Base-by-base conservation (phyloP, 768 basidiomycete genomes). In the Russula compacta region DNA sequence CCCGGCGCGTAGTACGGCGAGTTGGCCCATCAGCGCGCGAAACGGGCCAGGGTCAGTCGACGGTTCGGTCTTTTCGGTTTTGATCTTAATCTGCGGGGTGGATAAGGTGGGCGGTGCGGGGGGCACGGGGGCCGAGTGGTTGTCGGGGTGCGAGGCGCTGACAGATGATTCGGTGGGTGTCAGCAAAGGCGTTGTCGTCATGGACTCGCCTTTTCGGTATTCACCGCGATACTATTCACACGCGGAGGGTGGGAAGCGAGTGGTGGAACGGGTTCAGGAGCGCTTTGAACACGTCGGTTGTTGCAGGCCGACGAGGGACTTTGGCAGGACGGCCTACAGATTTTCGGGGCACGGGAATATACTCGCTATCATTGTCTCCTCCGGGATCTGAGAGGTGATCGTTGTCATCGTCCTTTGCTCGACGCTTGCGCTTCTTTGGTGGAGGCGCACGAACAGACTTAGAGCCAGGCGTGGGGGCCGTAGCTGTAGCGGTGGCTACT, bases 141-240 rank as follows among this genome's bases (percentile, higher is more conserved):
- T 0, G 15, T 44, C 58, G 14, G 57, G 21, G 1, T 33, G 58
- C 14, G 49, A 36, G 33, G 24, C 24, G 24, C 19, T 29, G 24
- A 21, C 11, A n/a, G 59, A 53, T 8, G 59, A 46, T 7, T 38
- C 42, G n/a, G 40, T 24, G 19, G 36, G 46, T 12, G 52, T 58
- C 52, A 62, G 56, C 7, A 56, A 53, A 7, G 61, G 61, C 9
- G 61, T 58, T 9, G 61, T 48, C 2, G 61, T 58, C 11, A 33
- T 40, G 0, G 56, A 32, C 19, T 42, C 5, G 38, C 44, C 0
- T 35, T 48, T 42, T 60, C 59, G 9, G 36, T 4, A 15, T 51
- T 61, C 10, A 52, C 14, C 14, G 19, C 42, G 24, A 21, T 17
- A 44, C 2, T 9, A 35, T 46, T 44, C 10, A 43, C 21, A 15